Evolutionary conservation across 1,139 yeast genomes (phyloP).

Genomic region (Suhomyces bokatorum): DNA sequence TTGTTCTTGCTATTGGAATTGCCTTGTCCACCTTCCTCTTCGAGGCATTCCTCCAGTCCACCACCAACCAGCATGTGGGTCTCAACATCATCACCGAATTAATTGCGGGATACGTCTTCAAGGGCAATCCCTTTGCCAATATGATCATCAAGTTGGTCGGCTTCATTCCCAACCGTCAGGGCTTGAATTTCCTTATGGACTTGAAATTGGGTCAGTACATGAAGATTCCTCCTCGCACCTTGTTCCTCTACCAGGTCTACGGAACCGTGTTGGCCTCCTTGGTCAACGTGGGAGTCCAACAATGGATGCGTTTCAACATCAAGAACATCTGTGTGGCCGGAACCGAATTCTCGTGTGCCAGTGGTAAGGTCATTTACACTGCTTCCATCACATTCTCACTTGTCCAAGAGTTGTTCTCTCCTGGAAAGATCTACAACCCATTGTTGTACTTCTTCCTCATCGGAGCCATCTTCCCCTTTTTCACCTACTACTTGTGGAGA

Average conservation of each 20-base stretch:
- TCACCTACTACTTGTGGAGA: slow-evolving; percentile 26
- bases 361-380: slow-evolving; percentile 19
- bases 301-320: slow-evolving; percentile 23
- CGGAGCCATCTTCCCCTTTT: slow-evolving; percentile 45
- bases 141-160: slow-evolving; percentile 36
- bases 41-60: slow-evolving; percentile 38
- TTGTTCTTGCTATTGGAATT: slow-evolving; percentile 32
- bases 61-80: slow-evolving; percentile 42
- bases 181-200: slow-evolving; percentile 18
- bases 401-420: slow-evolving; percentile 33
- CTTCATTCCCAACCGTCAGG: slow-evolving; percentile 26
- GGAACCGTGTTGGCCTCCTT: slow-evolving; percentile 32
- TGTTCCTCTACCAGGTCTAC: slow-evolving; percentile 19
- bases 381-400: slow-evolving; percentile 20
- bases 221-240: slow-evolving; percentile 20
- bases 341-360: slow-evolving; percentile 21
- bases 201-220: slow-evolving; percentile 21
- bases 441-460: slow-evolving; percentile 46
- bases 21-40: slow-evolving; percentile 36
- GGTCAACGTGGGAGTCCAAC: slow-evolving; percentile 34
- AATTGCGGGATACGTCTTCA: slow-evolving; percentile 35
- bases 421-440: slow-evolving; percentile 42
- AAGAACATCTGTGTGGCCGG: slow-evolving; percentile 18
- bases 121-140: slow-evolving; percentile 37
- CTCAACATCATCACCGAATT: slow-evolving; percentile 36